Evolutionary conservation across 2,329 filamentous ascomycete genomes (phyloP).

Genomic region (Trichoderma semiorbis): DNA sequence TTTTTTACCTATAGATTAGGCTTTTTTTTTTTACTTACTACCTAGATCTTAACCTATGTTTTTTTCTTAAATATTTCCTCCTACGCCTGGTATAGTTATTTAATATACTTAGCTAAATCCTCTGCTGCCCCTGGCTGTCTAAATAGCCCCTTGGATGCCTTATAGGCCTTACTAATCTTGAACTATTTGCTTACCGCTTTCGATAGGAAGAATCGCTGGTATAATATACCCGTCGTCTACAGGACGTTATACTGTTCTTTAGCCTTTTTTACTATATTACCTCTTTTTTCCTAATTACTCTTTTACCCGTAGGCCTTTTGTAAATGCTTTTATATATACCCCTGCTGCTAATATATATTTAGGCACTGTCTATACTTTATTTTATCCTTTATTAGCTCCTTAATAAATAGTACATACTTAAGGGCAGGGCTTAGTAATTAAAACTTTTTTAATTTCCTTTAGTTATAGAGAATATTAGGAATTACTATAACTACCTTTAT

Average conservation of each 20-base stretch:
- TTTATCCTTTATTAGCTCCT: background rate
- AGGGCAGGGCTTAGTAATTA: too few species aligned
- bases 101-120: background rate
- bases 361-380: background rate
- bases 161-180: background rate
- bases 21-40: background rate
- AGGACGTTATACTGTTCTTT: background rate
- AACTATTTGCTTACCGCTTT: background rate
- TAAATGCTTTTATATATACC: background rate
- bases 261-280: background rate
- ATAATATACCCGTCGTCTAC: background rate
- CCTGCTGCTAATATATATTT: background rate
- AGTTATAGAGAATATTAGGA: too few species aligned
- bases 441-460: too few species aligned
- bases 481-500: too few species aligned
- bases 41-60: background rate
- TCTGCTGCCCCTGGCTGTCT: background rate
- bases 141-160: background rate
- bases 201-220: background rate
- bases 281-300: background rate
- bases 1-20: background rate
- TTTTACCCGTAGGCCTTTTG: background rate
- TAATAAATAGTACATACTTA: background rate
- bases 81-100: background rate
- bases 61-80: background rate